phyloP scores from a whole-genome alignment of 2,329 filamentous ascomycete genomes.

The Waltergamsia citrina region DNA sequence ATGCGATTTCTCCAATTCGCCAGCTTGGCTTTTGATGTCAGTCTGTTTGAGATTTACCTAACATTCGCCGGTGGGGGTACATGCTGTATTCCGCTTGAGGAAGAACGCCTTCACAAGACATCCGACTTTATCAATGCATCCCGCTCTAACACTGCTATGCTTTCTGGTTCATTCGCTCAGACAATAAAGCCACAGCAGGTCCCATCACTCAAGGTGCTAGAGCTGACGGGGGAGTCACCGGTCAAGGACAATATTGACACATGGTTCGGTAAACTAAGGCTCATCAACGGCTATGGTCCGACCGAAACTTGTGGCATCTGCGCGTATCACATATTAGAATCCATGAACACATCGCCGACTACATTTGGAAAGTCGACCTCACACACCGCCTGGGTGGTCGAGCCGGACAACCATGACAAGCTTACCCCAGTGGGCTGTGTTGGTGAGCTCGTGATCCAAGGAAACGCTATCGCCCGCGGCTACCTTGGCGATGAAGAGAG shows the following conservation, averaged over 20 bases:
- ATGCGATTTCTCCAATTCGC: slow-evolving; percentile 10
- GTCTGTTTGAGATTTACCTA: slow-evolving; percentile 4
- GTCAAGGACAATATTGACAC: slow-evolving; percentile 14
- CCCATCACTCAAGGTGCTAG: slow-evolving; percentile 7
- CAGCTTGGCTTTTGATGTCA: slow-evolving; percentile 4
- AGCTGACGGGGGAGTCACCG: slow-evolving; percentile 16
- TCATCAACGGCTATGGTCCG: slow-evolving; percentile 30
- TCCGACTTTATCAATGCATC: slow-evolving; percentile 7
- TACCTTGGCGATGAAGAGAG: slow-evolving; percentile 29
- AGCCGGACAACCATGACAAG: slow-evolving; percentile 30
- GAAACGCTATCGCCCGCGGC: slow-evolving; percentile 9
- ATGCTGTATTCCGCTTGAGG: slow-evolving; percentile 9
- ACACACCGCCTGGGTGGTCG: slow-evolving; percentile 5
- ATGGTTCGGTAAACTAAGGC: slow-evolving; percentile 15
- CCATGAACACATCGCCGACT: too few species aligned
- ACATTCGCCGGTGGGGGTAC: too few species aligned
- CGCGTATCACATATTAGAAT: too few species aligned
- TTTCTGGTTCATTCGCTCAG: slow-evolving; percentile 8
- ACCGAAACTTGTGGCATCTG: too few species aligned
- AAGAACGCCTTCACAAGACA: slow-evolving; percentile 7
- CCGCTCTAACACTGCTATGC: slow-evolving; percentile 6
- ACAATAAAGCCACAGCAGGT: slow-evolving; percentile 2
- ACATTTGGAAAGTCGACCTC: slow-evolving; percentile 7
- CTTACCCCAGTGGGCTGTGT: slow-evolving; percentile 12
- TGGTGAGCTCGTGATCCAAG: slow-evolving; percentile 14